phyloP scores from a whole-genome alignment of 1,284 basidiomycete genomes.

The Heterobasidion annosum region DNA sequence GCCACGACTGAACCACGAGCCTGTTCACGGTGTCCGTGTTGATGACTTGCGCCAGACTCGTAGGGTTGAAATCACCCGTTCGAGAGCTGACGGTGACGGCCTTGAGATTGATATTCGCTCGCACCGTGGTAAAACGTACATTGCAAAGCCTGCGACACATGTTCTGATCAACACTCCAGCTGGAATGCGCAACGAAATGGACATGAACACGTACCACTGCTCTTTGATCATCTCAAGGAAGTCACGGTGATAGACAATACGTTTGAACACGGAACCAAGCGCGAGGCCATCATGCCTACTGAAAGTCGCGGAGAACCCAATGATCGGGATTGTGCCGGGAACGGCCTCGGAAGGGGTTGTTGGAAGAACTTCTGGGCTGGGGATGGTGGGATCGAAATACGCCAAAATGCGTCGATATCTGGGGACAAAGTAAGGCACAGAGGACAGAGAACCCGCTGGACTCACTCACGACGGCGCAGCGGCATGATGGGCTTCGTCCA shows the following conservation, averaged over 20 bases:
- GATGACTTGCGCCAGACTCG: conserved; percentile 69
- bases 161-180: background rate
- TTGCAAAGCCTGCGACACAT: conserved; percentile 67
- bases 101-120: conserved; percentile 63
- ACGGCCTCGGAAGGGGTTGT: conserved; percentile 17
- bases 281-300: conserved; percentile 88
- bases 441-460: background rate
- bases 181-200: background rate
- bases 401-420: conserved; percentile 77
- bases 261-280: conserved; percentile 82
- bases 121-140: conserved; percentile 76
- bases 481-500: conserved; percentile 95
- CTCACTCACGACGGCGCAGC: conserved; percentile 74
- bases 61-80: conserved; percentile 75
- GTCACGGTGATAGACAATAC: conserved; percentile 92
- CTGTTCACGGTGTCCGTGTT: conserved; percentile 73
- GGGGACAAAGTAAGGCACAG: conserved; percentile 1
- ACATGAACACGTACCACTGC: conserved; percentile 53
- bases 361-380: conserved; percentile 33
- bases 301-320: conserved; percentile 96
- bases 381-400: conserved; percentile 60
- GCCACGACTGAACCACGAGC: conserved; percentile 73
- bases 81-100: conserved; percentile 54
- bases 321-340: conserved; percentile 64
- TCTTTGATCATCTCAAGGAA: conserved; percentile 92